Base-by-base conservation (phyloP, 2,329 filamentous ascomycete species). In the Zymoseptoria ardabiliae region DNA sequence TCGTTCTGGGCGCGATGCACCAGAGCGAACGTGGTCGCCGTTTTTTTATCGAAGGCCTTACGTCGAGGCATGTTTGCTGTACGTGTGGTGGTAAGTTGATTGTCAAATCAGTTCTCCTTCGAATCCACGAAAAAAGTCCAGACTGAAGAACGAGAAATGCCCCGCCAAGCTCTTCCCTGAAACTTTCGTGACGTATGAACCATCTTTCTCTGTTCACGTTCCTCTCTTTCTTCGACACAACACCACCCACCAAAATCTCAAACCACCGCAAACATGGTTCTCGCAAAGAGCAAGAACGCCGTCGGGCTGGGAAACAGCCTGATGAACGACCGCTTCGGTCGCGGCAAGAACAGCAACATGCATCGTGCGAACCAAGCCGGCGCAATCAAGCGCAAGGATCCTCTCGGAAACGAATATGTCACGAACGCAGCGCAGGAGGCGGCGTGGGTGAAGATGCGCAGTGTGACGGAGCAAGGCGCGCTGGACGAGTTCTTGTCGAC, bases 381-480 rank as follows among this genome's bases (percentile, higher is more conserved):
- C 70, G 81, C 85, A 25, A 74, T 74, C 57, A 67, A 61, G 56
- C 68, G 71, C 22, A 67, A 63, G 25, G 74, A 71, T 71, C 70
- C 68, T 62, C 57, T 70, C 45, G 66, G 62, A 20, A 63, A 68
- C 19, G 69, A 88, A 80, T 99, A 99, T 74, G 86, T 97, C 69
- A 94, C 91, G 54, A 97, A 96, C 73, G 88, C 89, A 65, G 87
- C 86, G 68, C 87, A 95, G 73, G 92, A 97, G 78, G 94, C 93
- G 41, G 83, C 90, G 68, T 99, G 92, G 91, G 91, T 97, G 72
- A 99, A 97, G 81, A 97, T 99, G 94, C 91, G 93, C 79, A 96
- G 91, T 74, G 90, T 99, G 68, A 99, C 94, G 4, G 91, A 99
- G 79, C 94, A 99, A 77, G 92, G 88, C 67, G 92, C 92, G 51